These are phyloP conservation scores for Francoa sonchifolia DNA, from an alignment of 441 rosid species.

Conservation along the genomic window DNA sequence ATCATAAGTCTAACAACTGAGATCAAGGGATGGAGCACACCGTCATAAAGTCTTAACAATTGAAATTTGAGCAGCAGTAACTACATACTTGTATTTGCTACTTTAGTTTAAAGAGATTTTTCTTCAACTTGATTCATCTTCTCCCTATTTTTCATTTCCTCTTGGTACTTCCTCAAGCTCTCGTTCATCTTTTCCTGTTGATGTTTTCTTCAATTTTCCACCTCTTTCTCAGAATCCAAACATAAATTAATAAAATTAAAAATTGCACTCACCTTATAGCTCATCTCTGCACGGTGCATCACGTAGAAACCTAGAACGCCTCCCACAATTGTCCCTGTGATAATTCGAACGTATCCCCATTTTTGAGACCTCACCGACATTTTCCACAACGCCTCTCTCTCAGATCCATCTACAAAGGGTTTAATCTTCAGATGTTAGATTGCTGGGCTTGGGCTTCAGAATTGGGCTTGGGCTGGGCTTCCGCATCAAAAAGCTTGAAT, in stretches of 20 bases:
- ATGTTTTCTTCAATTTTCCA: neutral
- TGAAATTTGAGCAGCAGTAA: too few species aligned
- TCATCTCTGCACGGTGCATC: slow-evolving; percentile 71
- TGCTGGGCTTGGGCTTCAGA: too few species aligned
- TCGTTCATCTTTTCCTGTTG: slow-evolving; percentile 89
- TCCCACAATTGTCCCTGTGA: slow-evolving; percentile 66
- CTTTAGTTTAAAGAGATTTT: too few species aligned
- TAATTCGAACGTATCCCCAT: slow-evolving; percentile 76
- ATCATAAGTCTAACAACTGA: too few species aligned
- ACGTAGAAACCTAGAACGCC: slow-evolving; percentile 86
- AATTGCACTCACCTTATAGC: slow-evolving; percentile 42
- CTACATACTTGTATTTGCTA: too few species aligned
- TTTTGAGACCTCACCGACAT: slow-evolving; percentile 36
- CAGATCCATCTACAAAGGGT: too few species aligned
- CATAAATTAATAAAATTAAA: neutral
- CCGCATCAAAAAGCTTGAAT: too few species aligned
- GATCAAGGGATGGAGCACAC: too few species aligned
- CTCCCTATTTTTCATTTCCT: slow-evolving; percentile 41
- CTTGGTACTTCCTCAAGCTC: slow-evolving; percentile 57
- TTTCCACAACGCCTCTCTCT: too few species aligned
- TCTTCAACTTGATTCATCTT: slow-evolving; percentile 43
- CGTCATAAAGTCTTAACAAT: too few species aligned
- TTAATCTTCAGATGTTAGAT: too few species aligned
- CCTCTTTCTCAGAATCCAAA: slow-evolving; percentile 11
- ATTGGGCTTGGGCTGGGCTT: too few species aligned